Base-by-base conservation (phyloP, 1,284 basidiomycete genomes). In the Austroboletus niveus region DNA sequence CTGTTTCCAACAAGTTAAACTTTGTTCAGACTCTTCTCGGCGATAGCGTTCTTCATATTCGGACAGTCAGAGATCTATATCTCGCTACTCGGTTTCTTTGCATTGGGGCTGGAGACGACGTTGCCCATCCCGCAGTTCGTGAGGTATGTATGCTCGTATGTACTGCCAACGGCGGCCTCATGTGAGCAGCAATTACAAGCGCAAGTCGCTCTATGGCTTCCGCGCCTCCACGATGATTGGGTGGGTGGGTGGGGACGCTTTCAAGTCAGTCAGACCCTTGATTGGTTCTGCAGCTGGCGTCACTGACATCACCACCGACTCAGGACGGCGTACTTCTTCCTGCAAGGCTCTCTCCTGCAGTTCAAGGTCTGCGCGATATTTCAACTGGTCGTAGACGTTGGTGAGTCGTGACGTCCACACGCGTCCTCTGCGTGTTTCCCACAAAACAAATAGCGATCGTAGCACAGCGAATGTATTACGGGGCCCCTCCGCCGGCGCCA, bases 341-440 rank as follows among this genome's bases (percentile, higher is more conserved):
- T 84, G 41, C 79, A 85, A 62, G 63, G 73, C 11, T 85, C 84
- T 1, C 85, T 87, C 2, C 61, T 92, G 49, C 89, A 89, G 59
- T 92, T 92, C 73, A 85, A 86, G 68, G 79, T 82, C 30, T 92
- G 90, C 60, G 84, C 87, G 1, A 76, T 92, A 52, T 91, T 92
- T 64, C 90, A 92, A 62, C 69, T 92, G 43, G 87, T 85, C 4
- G 71, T 92, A 38, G 89, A 92, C 65, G 68, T 79, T 57, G 85
- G 89, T 89, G 56, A 61, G 86, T 64, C 17, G 45, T 41, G 48
- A 50, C 14, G 41, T 47, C 36, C 36, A 29, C 62, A 57, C 48
- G 44, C 46, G 52, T 45, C 30, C 27, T 38, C 56, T 48, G 54
- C 45, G 39, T 45, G 46, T 47, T 41, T 44, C 56, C 52, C 34